These are phyloP conservation scores for Wickerhamiella azymoides DNA, from an alignment of 805 yeast species.

Conservation along the genomic window DNA sequence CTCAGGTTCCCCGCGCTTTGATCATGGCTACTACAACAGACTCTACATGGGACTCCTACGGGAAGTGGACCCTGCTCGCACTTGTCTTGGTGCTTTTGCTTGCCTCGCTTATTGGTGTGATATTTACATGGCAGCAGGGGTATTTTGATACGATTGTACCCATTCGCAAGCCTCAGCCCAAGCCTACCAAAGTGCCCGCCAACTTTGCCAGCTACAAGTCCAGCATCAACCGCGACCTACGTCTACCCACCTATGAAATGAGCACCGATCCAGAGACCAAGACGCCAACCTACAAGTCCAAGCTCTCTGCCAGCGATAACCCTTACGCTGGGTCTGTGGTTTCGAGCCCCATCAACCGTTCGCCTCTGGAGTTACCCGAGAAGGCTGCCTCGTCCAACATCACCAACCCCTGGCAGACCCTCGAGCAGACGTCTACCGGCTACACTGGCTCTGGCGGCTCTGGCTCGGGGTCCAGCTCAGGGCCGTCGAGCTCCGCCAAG, in stretches of 20 bases:
- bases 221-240: not conserved
- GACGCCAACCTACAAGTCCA: not conserved
- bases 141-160: slow-evolving; percentile 7
- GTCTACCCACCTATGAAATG: not conserved
- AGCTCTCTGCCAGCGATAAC: not conserved
- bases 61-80: slow-evolving; percentile 6
- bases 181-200: not conserved
- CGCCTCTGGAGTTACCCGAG: too few relatives aligned
- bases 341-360: too few relatives aligned
- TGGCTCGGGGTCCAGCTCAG: not conserved
- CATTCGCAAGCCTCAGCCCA: not conserved
- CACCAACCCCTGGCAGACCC: not conserved
- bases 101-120: not conserved
- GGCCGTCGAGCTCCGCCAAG: not conserved
- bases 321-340: not conserved
- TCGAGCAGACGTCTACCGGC: not conserved
- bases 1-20: not conserved
- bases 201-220: slow-evolving; percentile 5
- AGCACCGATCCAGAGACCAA: not conserved
- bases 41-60: slow-evolving; percentile 4
- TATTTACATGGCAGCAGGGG: slow-evolving; percentile 4
- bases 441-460: not conserved
- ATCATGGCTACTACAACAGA: slow-evolving; percentile 7
- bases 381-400: too few relatives aligned
- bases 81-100: slow-evolving; percentile 1